Evolutionary conservation across 192 early-diverging fungal genomes (phyloP), one percentile per base, ranked within the genome.

Genomic region (Thamnidium elegans): DNA sequence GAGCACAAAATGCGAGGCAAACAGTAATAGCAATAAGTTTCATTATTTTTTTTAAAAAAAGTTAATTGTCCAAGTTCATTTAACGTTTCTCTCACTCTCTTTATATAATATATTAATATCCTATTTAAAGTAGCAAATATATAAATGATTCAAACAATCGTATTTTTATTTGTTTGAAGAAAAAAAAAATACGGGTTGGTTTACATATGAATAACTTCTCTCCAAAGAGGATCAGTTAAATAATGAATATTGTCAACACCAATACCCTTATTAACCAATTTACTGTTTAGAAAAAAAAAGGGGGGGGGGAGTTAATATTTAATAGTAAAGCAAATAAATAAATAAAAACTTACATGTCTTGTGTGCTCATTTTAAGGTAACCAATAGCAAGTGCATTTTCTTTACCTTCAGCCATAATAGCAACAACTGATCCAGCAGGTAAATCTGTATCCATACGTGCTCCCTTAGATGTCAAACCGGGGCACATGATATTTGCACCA

Each of bases 401-500:
- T 72, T 99, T 99, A 45, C 95, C 97, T 71, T 99, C 96, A 11
- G 94, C 94, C 70, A 89, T 89, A 26, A 99, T 87, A 0, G 92
- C 90, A 1, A 98, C 97, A 20, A 92, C 77, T 0, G 87, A 66
- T 19, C 84, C 89, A 19, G 74, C 84, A 1, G 87, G 85, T 23
- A 97, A 74, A 30, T 87, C 84, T 21, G 72, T 70, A 20, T 88
- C 86, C 82, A 99, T 82, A 47, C 81, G 76, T 9, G 92, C 97
- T 7, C 96, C 96, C 31, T 89, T 86, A 36, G 93, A 95, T 14
- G 97, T 99, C 72, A 99, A 75, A 31, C 97, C 97, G 4, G 95
- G 97, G 65, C 95, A 97, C 97, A 99, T 99, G 67, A 99, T 95
- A 74, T 96, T 92, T 52, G 95, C 95, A 1, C 96, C 96, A 10